Evolutionary conservation across 352 stramenopile genomes (phyloP).

Genomic region (Blastocystis sp.): DNA sequence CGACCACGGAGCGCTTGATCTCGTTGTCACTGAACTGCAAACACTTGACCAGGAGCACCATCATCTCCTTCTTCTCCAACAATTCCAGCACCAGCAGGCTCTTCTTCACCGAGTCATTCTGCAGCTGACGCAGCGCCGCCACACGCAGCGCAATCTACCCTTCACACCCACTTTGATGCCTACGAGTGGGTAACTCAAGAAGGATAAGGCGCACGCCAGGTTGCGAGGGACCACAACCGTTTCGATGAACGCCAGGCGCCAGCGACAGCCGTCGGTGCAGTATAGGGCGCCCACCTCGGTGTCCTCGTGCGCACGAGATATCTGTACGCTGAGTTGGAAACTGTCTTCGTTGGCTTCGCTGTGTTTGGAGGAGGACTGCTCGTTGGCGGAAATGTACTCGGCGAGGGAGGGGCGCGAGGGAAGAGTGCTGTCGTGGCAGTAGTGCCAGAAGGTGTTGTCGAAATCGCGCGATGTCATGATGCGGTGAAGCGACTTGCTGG

Average conservation of each 20-base stretch:
- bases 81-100: neutral
- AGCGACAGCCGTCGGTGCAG: slow-evolving; percentile 10
- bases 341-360: neutral
- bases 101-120: neutral
- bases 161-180: neutral
- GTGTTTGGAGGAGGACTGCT: neutral
- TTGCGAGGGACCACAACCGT: slow-evolving; percentile 10
- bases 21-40: slow-evolving; percentile 34
- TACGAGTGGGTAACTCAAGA: slow-evolving; percentile 44
- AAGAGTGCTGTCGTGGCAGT: neutral
- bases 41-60: slow-evolving; percentile 45
- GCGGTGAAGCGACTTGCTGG: slow-evolving; percentile 41
- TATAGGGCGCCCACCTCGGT: neutral
- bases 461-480: slow-evolving; percentile 38
- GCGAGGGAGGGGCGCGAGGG: neutral
- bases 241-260: slow-evolving; percentile 45
- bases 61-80: neutral
- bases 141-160: slow-evolving; percentile 27
- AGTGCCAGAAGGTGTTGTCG: slow-evolving; percentile 37
- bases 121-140: slow-evolving; percentile 2
- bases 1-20: neutral
- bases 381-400: neutral
- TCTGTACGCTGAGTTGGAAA: neutral
- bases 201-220: neutral
- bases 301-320: neutral